Evolutionary conservation across 78 protist species (phyloP), one percentile per base, ranked within the genome.

Genomic region (Emiliania huxleyi): DNA sequence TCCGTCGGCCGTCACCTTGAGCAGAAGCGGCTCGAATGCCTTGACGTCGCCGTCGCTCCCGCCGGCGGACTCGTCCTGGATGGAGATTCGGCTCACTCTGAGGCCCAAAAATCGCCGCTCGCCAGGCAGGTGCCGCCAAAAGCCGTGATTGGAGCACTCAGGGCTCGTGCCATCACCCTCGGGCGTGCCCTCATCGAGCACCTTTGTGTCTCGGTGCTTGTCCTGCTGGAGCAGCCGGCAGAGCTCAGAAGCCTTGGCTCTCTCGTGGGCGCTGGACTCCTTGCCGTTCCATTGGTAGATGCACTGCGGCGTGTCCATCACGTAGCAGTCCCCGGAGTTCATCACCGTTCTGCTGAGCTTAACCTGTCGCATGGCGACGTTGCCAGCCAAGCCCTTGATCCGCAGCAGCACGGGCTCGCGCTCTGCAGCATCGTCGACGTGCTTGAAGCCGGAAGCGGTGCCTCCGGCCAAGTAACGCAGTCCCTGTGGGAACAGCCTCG

Each of bases 291-390:
- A 81, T 42, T 44, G 96, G 83, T 29, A 88, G 52, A 96, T 49
- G 38, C 2, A 21, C 8, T 29, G 45, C 1, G 38, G 91, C n/a
- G 4, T 0, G 38, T 93, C 96, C 75, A 96, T 95, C n/a, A 96
- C 29, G 62, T 95, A 96, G 38, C 89, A 93, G 85, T 96, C 97
- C 35, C 97, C 97, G 43, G 89, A 35, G 96, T 96, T 95, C 48
- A 96, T 46, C 33, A 93, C 56, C 42, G 40, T 12, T 18, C 29
- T 0, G 15, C 8, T 1, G 55, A 94, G 38, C 45, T 0, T 46
- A 25, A 95, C 97, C 48, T 42, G 81, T 29, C 19, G 0, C 37
- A 94, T 45, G 52, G 95, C 87, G 55, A 95, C 29, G 69, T 77
- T 43, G 83, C 92, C 56, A 23, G 37, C 26, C 56, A 0, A 0